Base-by-base conservation (phyloP, 2,329 filamentous ascomycete species). In the Cladophialophora exuberans region DNA sequence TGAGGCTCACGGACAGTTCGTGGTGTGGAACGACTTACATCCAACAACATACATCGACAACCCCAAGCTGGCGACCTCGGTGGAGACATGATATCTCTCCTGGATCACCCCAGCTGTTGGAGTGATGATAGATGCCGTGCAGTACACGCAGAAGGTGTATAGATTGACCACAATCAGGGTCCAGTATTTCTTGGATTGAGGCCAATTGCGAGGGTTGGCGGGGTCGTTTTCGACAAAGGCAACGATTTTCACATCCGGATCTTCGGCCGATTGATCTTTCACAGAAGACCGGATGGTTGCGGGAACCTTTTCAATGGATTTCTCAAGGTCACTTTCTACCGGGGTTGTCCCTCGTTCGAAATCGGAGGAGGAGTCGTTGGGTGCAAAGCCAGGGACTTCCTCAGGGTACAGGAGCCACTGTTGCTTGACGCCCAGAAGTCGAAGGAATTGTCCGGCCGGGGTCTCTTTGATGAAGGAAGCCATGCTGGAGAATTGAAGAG, bases 211-310 rank as follows among this genome's bases (percentile, higher is more conserved):
- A 10, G 73, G 73, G 48, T 74, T 73, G 20, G 71, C 71, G 51
- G 79, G 70, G 61, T 84, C 81, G 25, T 70, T 70, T 0, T 75
- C 73, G 5, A 67, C 65, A 57, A 66, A 71, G 36, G 69, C 64
- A 9, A 70, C 66, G 1, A 71, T 56, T 36, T 67, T 64, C n/a
- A 30, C 44, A 7, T 52, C 44, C 1, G 49, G n/a, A 28, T 43
- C 26, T 6, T 17, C 15, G 36, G 11, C 13, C 10, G 23, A 4
- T 4, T n/a, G 15, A 18, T 39, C 33, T n/a, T 49, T 49, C 11
- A 39, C 46, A 6, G 15, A 9, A 5, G 45, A 22, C 9, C 6
- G 33, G 22, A 22, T n/a, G 31, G 30, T 26, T 4, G 44, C 18
- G 11, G 31, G 13, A 10, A 13, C 28, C 44, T 47, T 36, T 18